These are phyloP conservation scores for Dipodascopsis tothii DNA, from an alignment of 805 yeast genomes.

Conservation along the genomic window DNA sequence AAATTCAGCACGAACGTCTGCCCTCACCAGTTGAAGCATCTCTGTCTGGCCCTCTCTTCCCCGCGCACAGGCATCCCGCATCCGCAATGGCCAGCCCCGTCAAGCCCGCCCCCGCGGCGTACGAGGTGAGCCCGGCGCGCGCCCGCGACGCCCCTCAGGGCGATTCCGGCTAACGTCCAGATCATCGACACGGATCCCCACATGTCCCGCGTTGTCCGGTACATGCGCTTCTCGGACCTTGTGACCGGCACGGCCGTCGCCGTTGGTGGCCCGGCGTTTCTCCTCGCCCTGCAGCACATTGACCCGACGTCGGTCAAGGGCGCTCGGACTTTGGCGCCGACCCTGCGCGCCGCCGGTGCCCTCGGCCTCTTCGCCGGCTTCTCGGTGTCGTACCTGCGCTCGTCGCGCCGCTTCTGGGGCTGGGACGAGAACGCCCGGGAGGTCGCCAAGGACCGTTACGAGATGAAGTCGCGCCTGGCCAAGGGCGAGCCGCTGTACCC, in stretches of 20 bases:
- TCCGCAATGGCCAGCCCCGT: not conserved
- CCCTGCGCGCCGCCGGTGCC: constrained; percentile 52
- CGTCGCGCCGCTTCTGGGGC: constrained; percentile 71
- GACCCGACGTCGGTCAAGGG: constrained; percentile 29
- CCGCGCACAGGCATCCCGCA: no score
- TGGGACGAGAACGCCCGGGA: constrained; percentile 65
- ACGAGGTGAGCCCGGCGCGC: not conserved
- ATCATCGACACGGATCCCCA: constrained; percentile 74
- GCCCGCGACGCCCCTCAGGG: no score
- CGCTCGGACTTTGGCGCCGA: constrained; percentile 33
- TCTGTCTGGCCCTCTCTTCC: no score
- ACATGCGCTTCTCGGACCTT: constrained; percentile 63
- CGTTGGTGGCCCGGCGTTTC: constrained; percentile 39
- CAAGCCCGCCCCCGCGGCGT: not conserved
- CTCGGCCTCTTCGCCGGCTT: constrained; percentile 72
- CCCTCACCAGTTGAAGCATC: no score
- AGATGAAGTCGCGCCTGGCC: constrained; percentile 58
- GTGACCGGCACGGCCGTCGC: constrained; percentile 43
- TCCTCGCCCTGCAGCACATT: not conserved
- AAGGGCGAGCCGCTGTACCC: constrained; percentile 64
- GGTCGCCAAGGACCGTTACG: constrained; percentile 64
- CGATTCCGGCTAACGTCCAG: constrained; percentile 24
- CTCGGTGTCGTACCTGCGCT: constrained; percentile 53
- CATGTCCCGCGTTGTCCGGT: constrained; percentile 61
- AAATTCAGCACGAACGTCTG: no score